A percentile compares a stretch with the other conserved stretches of the same genome.
Evolutionary conservation across 83 land plant genomes (phyloP).

Genomic region (Larix sibirica): DNA sequence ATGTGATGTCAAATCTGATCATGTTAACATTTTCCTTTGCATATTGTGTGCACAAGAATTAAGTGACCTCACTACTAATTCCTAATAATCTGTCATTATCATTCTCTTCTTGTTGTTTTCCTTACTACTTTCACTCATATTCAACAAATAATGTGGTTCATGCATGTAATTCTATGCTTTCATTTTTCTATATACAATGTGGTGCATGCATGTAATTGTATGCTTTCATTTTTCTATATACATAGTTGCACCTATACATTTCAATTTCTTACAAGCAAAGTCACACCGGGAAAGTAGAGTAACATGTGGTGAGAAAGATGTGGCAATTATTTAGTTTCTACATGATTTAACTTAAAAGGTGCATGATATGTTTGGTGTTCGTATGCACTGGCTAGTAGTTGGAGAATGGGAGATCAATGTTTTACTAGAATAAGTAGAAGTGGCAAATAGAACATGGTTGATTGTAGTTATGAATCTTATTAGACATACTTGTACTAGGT

Average conservation of each 20-base stretch:
- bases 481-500: slow-evolving; percentile 86
- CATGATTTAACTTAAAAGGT: slow-evolving; percentile 63
- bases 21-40: slow-evolving; percentile 89
- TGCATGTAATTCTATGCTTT: too few species aligned
- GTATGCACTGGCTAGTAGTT: slow-evolving; percentile 86
- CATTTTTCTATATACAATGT: too few species aligned
- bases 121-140: too few species aligned
- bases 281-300: slow-evolving; percentile 21
- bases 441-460: slow-evolving; percentile 83
- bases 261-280: too few species aligned
- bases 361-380: slow-evolving; percentile 69
- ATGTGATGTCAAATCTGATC: slow-evolving; percentile 68
- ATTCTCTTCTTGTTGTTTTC: too few species aligned
- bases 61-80: slow-evolving; percentile 37
- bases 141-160: too few species aligned
- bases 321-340: slow-evolving; percentile 41
- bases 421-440: slow-evolving; percentile 50
- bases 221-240: too few species aligned
- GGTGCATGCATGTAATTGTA: too few species aligned
- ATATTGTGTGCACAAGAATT: slow-evolving; percentile 73
- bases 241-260: too few species aligned
- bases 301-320: slow-evolving; percentile 29
- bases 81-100: too few species aligned
- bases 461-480: slow-evolving; percentile 82
- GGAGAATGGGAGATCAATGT: slow-evolving; percentile 92